These are phyloP conservation scores for Microbotryum lychnidis-dioicae DNA, from an alignment of 1,284 basidiomycete species.

Conservation along the genomic window DNA sequence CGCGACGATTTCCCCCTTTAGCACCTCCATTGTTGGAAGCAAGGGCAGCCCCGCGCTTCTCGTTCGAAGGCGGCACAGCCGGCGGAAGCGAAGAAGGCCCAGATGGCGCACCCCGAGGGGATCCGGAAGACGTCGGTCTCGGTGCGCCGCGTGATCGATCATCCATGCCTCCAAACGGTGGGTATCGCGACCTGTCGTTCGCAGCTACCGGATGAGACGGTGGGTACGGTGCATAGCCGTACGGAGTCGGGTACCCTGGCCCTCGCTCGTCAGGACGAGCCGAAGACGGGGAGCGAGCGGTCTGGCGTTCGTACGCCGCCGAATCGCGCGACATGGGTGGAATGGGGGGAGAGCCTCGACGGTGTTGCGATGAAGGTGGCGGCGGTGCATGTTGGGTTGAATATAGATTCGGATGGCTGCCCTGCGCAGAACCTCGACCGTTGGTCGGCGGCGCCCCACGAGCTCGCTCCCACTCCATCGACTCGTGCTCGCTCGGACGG, in stretches of 20 bases:
- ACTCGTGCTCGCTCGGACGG: slow-evolving; percentile 2
- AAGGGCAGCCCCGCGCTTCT: too few relatives aligned
- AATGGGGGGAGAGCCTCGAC: slow-evolving; percentile 7
- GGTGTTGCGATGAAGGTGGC: slow-evolving; percentile 1
- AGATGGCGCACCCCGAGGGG: neutral
- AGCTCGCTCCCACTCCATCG: slow-evolving; percentile 24
- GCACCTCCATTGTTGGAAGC: too few relatives aligned
- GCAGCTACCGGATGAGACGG: too few relatives aligned
- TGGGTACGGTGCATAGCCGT: slow-evolving; percentile 6
- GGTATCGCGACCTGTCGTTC: neutral
- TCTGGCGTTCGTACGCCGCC: slow-evolving; percentile 2
- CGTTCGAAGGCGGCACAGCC: neutral
- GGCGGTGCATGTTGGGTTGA: neutral
- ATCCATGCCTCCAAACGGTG: neutral
- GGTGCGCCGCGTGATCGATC: too few relatives aligned
- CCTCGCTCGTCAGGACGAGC: slow-evolving; percentile 1
- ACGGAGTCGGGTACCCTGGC: slow-evolving; percentile 7
- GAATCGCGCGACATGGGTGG: neutral
- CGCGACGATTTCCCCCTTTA: too few relatives aligned
- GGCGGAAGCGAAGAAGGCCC: neutral
- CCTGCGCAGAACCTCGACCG: neutral
- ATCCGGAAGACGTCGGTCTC: neutral
- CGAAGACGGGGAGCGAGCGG: slow-evolving; percentile 1
- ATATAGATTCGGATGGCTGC: neutral
- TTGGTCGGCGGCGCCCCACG: neutral